Percentiles rank a stretch among this genome's conserved stretches.
These are phyloP conservation scores for Backusella parvicylindrica DNA, from an alignment of 192 early-diverging fungal genomes.

Conservation along the genomic window DNA sequence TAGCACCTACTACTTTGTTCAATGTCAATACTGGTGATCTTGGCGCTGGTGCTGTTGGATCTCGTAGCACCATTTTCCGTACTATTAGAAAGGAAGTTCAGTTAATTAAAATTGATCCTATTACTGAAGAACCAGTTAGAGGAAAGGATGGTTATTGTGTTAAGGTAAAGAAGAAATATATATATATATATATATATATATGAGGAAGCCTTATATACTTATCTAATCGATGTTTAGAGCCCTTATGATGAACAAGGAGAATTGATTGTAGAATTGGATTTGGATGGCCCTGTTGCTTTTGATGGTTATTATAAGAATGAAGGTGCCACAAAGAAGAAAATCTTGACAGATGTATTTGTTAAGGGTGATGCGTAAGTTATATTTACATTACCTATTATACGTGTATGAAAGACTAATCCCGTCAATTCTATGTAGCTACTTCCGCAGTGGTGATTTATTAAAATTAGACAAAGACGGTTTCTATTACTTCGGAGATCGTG, in stretches of 20 bases:
- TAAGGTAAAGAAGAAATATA: conserved; percentile 21
- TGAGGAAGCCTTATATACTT: not conserved
- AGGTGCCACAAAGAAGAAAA: conserved; percentile 45
- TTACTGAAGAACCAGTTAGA: conserved; percentile 51
- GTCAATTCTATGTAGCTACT: conserved; percentile 16
- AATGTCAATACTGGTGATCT: conserved; percentile 41
- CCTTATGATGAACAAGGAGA: conserved; percentile 56
- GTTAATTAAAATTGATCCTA: conserved; percentile 56
- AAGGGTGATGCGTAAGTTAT: conserved; percentile 54
- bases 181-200: not conserved
- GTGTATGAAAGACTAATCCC: not conserved
- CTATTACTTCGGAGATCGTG: conserved; percentile 64
- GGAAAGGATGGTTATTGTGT: conserved; percentile 50
- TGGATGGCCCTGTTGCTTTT: conserved; percentile 32
- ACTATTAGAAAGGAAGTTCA: conserved; percentile 32
- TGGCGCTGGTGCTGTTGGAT: conserved; percentile 65
- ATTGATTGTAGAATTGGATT: conserved; percentile 42
- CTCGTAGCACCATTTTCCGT: conserved; percentile 39
- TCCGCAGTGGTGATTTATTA: conserved; percentile 60
- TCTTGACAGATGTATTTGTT: conserved; percentile 48
- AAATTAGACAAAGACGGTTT: conserved; percentile 46
- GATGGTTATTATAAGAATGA: conserved; percentile 51
- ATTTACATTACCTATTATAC: not conserved
- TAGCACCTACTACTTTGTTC: conserved; percentile 36
- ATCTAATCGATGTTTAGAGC: conserved; percentile 1